Evolutionary conservation across 1,284 basidiomycete species (phyloP).

Genomic region (Taiwanofungus camphoratus): DNA sequence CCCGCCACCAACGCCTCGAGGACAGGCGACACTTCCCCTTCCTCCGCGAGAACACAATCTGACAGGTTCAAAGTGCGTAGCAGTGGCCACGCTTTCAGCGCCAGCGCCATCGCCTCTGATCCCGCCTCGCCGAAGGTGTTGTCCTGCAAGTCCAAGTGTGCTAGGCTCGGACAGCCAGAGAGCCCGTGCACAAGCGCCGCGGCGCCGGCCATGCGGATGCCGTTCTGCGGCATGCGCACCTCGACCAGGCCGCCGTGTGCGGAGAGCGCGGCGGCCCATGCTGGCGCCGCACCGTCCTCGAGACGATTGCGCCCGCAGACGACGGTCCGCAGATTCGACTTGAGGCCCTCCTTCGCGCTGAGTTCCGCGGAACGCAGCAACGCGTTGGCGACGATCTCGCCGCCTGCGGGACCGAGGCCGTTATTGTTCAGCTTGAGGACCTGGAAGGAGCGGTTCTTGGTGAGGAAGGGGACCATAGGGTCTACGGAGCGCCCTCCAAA

Average conservation of each 20-base stretch:
- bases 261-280: slow-evolving; percentile 87
- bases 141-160: slow-evolving; percentile 90
- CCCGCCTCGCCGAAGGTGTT: slow-evolving; percentile 87
- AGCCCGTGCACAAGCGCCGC: slow-evolving; percentile 78
- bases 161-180: slow-evolving; percentile 60
- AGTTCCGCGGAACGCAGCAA: slow-evolving; percentile 74
- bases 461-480: slow-evolving; percentile 89
- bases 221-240: slow-evolving; percentile 94
- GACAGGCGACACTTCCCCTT: slow-evolving; percentile 61
- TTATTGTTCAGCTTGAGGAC: slow-evolving; percentile 95
- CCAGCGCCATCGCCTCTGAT: slow-evolving; percentile 68
- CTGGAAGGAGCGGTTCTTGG: slow-evolving; percentile 72
- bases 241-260: slow-evolving; percentile 80
- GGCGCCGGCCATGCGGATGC: slow-evolving; percentile 93
- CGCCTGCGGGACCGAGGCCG: slow-evolving; percentile 92
- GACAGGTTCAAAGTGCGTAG: slow-evolving; percentile 83
- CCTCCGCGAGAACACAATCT: slow-evolving; percentile 81
- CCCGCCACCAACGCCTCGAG: slow-evolving; percentile 66
- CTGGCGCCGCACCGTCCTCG: slow-evolving; percentile 82
- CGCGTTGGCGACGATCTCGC: slow-evolving; percentile 82
- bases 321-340: slow-evolving; percentile 72
- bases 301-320: slow-evolving; percentile 94
- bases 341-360: slow-evolving; percentile 60
- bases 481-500: slow-evolving; percentile 96
- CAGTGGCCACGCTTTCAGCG: slow-evolving; percentile 64